Evolutionary conservation across 2,329 filamentous ascomycete species (phyloP).

Genomic region (Arthrobotrys conoides): DNA sequence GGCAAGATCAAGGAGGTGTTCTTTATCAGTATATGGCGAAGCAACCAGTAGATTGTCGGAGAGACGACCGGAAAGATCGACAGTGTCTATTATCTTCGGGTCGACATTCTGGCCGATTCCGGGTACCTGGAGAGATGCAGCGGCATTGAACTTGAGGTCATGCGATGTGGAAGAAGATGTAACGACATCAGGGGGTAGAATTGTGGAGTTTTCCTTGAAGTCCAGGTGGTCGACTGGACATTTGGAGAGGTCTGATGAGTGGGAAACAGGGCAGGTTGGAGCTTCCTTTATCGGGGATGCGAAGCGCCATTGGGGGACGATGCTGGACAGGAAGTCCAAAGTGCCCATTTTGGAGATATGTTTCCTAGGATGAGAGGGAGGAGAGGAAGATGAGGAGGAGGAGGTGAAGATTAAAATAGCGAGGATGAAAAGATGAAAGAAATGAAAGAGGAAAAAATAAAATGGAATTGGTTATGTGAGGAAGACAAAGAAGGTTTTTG

Average conservation of each 20-base stretch:
- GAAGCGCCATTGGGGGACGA: conserved; percentile 51
- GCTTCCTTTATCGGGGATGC: conserved; percentile 2
- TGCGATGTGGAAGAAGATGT: conserved; percentile 14
- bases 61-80: conserved; percentile 39
- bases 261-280: conserved; percentile 8
- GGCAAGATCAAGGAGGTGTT: conserved; percentile 80
- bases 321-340: conserved; percentile 42
- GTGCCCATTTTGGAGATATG: conserved; percentile 37
- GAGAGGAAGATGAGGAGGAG: background rate
- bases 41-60: conserved; percentile 64
- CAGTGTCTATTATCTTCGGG: conserved; percentile 44
- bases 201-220: conserved; percentile 7
- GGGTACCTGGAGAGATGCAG: conserved; percentile 40
- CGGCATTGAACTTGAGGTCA: conserved; percentile 40
- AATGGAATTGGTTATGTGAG: background rate
- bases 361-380: background rate
- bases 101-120: conserved; percentile 46
- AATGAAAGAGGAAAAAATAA: conserved; percentile 8
- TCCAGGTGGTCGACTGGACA: conserved; percentile 20
- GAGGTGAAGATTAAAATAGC: background rate
- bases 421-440: background rate
- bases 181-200: conserved; percentile 30
- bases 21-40: conserved; percentile 80
- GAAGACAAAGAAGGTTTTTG: conserved; percentile 30
- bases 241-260: conserved; percentile 18